These are phyloP conservation scores for Alternaria hordeiaustralica DNA, from an alignment of 2,329 filamentous ascomycete genomes.

Conservation along the genomic window DNA sequence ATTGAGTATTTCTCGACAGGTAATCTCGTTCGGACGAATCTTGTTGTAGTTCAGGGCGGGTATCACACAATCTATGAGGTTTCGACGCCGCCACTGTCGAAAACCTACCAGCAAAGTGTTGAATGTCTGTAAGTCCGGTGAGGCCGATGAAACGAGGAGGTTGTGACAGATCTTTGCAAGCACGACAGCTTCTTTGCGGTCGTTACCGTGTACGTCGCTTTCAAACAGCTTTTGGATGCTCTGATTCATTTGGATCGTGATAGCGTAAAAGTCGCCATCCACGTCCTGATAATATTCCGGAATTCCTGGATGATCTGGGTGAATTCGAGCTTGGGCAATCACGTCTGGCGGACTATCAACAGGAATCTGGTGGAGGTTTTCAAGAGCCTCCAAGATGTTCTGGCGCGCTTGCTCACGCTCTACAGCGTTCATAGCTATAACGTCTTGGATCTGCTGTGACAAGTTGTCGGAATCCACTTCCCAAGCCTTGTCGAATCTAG, in stretches of 20 bases:
- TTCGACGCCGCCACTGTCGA: slow-evolving; percentile 31
- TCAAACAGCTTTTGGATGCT: slow-evolving; percentile 33
- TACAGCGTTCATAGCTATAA: slow-evolving; percentile 7
- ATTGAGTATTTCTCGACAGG: slow-evolving; percentile 50
- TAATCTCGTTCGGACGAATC: slow-evolving; percentile 56
- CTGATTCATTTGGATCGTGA: slow-evolving; percentile 39
- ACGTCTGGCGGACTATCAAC: slow-evolving; percentile 21
- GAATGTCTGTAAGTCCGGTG: slow-evolving; percentile 72
- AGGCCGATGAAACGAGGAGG: slow-evolving; percentile 65
- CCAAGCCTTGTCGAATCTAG: slow-evolving; percentile 4
- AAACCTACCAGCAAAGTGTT: slow-evolving; percentile 75
- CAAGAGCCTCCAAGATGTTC: slow-evolving; percentile 25
- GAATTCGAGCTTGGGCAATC: slow-evolving; percentile 11
- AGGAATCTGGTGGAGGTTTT: slow-evolving; percentile 15
- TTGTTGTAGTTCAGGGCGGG: slow-evolving; percentile 44
- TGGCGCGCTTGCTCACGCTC: slow-evolving; percentile 10
- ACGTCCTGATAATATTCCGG: slow-evolving; percentile 49
- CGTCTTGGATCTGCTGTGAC: slow-evolving; percentile 28
- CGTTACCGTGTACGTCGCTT: slow-evolving; percentile 18
- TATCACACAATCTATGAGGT: slow-evolving; percentile 40
- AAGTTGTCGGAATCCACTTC: slow-evolving; percentile 13
- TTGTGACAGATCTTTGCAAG: slow-evolving; percentile 63
- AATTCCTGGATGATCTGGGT: slow-evolving; percentile 17
- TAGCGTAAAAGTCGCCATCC: slow-evolving; percentile 43
- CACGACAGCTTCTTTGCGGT: slow-evolving; percentile 19